Conservation (phyloP, 1,284 basidiomycete species). For the Boletellus sp. region DNA sequence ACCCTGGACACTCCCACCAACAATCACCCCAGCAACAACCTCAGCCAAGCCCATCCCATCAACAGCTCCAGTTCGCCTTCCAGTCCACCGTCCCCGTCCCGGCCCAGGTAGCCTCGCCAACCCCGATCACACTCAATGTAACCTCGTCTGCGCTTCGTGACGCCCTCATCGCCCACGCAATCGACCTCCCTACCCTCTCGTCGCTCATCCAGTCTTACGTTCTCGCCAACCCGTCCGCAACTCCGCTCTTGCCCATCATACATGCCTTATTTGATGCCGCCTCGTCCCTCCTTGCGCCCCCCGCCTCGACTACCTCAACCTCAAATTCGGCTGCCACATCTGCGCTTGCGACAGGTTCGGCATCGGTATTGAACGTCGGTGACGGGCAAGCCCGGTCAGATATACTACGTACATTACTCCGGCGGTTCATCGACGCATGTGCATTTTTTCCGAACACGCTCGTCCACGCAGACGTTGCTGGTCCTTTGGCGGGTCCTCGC, state of each 20-base stretch:
- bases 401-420: conserved; percentile 34
- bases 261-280: conserved; percentile 49
- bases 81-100: conserved; percentile 21
- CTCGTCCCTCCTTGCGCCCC: conserved; percentile 31
- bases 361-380: conserved; percentile 4
- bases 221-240: conserved; percentile 42
- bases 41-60: conserved; percentile 23
- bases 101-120: conserved; percentile 19
- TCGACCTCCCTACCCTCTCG: conserved; percentile 46
- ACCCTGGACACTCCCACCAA: conserved; percentile 20
- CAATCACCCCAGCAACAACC: conserved; percentile 18
- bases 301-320: conserved; percentile 28
- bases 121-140: conserved; percentile 33
- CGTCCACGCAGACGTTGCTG: conserved; percentile 48
- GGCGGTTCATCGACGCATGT: conserved; percentile 48
- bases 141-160: conserved; percentile 43
- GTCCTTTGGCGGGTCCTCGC: conserved; percentile 48
- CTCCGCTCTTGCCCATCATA: conserved; percentile 45
- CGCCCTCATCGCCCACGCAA: conserved; percentile 41
- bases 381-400: conserved; percentile 11
- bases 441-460: conserved; percentile 44
- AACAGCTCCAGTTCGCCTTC: conserved; percentile 39
- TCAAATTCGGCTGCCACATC: conserved; percentile 28
- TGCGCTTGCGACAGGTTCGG: not conserved
- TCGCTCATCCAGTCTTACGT: conserved; percentile 48